Percentiles rank a stretch among this genome's conserved stretches.
Conservation (phyloP, 352 stramenopile species). For the Nothophytophthora sp. region DNA sequence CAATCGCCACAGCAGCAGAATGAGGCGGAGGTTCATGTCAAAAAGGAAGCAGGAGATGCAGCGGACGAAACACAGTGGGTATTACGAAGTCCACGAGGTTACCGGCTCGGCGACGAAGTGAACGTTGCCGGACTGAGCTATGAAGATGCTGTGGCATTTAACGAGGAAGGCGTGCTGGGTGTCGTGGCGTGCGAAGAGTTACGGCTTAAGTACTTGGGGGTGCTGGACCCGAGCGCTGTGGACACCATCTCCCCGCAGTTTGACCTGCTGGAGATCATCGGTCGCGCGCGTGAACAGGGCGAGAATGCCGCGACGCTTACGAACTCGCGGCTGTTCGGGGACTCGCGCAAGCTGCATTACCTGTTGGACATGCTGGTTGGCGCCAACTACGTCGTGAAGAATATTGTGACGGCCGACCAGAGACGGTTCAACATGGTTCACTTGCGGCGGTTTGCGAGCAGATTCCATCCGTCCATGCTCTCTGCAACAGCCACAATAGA, state of each 20-base stretch:
- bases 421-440: conserved; percentile 85
- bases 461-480: conserved; percentile 75
- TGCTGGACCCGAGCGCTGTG: conserved; percentile 49
- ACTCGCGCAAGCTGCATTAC: conserved; percentile 80
- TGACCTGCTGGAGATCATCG: conserved; percentile 81
- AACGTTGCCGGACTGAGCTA: conserved; percentile 54
- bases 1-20: neutral
- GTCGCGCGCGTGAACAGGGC: conserved; percentile 50
- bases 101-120: conserved; percentile 56
- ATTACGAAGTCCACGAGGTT: conserved; percentile 65
- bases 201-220: conserved; percentile 68
- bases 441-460: conserved; percentile 56
- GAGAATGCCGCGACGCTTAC: conserved; percentile 64
- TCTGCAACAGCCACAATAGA: conserved; percentile 54
- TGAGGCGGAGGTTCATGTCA: conserved; percentile 9
- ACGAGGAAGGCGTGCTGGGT: conserved; percentile 51
- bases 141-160: conserved; percentile 54
- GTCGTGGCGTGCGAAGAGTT: conserved; percentile 72
- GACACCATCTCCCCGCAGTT: conserved; percentile 73
- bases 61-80: conserved; percentile 52
- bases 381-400: conserved; percentile 65
- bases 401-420: conserved; percentile 70
- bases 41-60: conserved; percentile 16
- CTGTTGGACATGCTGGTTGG: conserved; percentile 78
- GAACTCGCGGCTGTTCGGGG: conserved; percentile 59